Conservation (phyloP, 495 filamentous ascomycete species). For the Tuber melanosporum region DNA sequence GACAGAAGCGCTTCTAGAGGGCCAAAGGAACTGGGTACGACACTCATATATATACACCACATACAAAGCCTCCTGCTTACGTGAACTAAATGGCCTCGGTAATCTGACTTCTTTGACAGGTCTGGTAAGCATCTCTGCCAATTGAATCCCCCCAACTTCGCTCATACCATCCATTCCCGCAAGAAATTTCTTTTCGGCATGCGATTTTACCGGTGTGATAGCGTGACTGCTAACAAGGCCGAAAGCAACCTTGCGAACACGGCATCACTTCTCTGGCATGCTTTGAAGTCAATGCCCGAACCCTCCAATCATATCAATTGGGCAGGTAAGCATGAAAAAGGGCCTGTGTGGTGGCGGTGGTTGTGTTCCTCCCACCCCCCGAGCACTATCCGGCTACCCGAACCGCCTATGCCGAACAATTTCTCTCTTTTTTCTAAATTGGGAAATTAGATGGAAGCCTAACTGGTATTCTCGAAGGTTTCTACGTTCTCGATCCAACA, state of each 20-base stretch:
- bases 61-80: constrained; percentile 9
- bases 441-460: constrained; percentile 30
- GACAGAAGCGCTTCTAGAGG: constrained; percentile 62
- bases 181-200: background rate
- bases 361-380: background rate
- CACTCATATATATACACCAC: background rate
- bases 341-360: background rate
- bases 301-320: constrained; percentile 74
- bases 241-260: constrained; percentile 76
- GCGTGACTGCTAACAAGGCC: constrained; percentile 5
- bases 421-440: constrained; percentile 8
- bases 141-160: background rate
- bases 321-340: constrained; percentile 54
- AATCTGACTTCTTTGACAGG: constrained; percentile 43
- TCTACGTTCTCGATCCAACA: constrained; percentile 70
- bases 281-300: constrained; percentile 67
- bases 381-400: background rate
- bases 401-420: constrained; percentile 1
- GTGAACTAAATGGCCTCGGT: constrained; percentile 7
- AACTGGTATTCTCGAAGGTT: constrained; percentile 47
- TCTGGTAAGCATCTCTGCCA: constrained; percentile 49
- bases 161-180: background rate
- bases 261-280: constrained; percentile 80
- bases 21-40: constrained; percentile 81
- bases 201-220: background rate